These are phyloP conservation scores for Poronia punctata DNA, from an alignment of 495 filamentous ascomycete genomes.

Conservation along the genomic window DNA sequence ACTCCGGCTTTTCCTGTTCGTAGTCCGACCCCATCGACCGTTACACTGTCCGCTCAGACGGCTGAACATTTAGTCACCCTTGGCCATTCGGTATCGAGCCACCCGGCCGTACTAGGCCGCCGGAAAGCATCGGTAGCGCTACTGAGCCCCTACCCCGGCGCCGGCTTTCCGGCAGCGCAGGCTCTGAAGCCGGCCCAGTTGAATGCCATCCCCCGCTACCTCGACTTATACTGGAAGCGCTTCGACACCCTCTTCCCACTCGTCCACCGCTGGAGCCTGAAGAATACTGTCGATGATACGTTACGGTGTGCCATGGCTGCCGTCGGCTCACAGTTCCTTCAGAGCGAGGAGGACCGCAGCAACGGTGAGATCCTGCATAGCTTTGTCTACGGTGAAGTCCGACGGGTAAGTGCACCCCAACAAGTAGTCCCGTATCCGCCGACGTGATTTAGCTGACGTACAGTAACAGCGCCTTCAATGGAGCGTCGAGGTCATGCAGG, in stretches of 20 bases:
- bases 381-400: conserved; percentile 37
- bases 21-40: conserved; percentile 36
- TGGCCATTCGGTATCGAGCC: conserved; percentile 18
- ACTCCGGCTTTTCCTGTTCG: conserved; percentile 29
- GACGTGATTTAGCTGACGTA: conserved; percentile 9
- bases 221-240: conserved; percentile 38
- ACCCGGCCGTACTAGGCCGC: conserved; percentile 21
- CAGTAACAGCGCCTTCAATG: conserved; percentile 32
- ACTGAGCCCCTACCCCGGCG: conserved; percentile 24
- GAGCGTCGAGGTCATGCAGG: conserved; percentile 46
- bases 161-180: conserved; percentile 25
- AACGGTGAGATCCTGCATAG: conserved; percentile 39
- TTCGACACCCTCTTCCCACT: conserved; percentile 37
- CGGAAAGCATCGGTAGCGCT: conserved; percentile 28
- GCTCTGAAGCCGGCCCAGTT: conserved; percentile 27
- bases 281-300: conserved; percentile 32
- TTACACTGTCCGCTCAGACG: conserved; percentile 32
- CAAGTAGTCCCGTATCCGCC: not conserved
- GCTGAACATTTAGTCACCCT: conserved; percentile 33
- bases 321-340: conserved; percentile 39
- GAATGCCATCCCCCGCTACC: conserved; percentile 31
- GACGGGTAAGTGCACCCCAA: conserved; percentile 16
- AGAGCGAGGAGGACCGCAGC: conserved; percentile 36
- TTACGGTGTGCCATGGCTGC: conserved; percentile 44
- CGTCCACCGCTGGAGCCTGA: conserved; percentile 34